These are phyloP conservation scores for Rhodotorula glutinis DNA, from an alignment of 1,284 basidiomycete genomes.

Conservation along the genomic window DNA sequence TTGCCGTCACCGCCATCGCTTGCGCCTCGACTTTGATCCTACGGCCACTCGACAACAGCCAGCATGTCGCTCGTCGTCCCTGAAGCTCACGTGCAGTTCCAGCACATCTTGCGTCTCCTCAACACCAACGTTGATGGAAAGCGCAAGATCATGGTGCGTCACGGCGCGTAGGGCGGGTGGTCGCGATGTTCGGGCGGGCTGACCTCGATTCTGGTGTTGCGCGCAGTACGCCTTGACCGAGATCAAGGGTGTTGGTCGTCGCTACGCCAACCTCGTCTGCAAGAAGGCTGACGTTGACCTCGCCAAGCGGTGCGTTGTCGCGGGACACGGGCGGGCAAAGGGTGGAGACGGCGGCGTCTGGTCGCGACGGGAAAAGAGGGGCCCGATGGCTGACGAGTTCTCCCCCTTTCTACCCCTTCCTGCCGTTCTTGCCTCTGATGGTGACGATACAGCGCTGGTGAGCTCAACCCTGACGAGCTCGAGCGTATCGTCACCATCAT, in stretches of 20 bases:
- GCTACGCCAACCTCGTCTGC: conserved; percentile 98
- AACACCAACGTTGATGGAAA: conserved; percentile 99
- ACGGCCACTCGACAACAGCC: conserved; percentile 7
- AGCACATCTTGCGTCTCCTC: conserved; percentile 97
- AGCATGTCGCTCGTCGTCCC: conserved; percentile 81
- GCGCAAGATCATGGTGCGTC: conserved; percentile 68
- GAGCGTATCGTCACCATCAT: conserved; percentile 99
- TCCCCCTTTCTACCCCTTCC: not conserved
- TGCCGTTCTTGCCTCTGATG: no score
- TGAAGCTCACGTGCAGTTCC: conserved; percentile 74
- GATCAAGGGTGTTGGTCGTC: conserved; percentile 99
- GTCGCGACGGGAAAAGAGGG: no score
- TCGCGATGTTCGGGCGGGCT: not conserved
- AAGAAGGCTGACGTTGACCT: conserved; percentile 99
- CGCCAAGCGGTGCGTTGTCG: conserved; percentile 78
- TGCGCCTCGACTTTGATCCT: not conserved
- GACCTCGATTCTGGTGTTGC: not conserved
- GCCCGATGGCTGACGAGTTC: not conserved
- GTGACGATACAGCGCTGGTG: conserved; percentile 64
- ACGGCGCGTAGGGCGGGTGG: not conserved
- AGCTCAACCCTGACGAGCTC: conserved; percentile 94
- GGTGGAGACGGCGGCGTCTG: no score
- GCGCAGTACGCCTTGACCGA: conserved; percentile 88
- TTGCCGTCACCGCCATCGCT: no score
- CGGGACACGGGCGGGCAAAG: not conserved